A percentile compares a stretch with the other conserved stretches of the same genome.
These are phyloP conservation scores for Backusella tarrabulga DNA, from an alignment of 192 early-diverging fungal genomes.

Conservation along the genomic window DNA sequence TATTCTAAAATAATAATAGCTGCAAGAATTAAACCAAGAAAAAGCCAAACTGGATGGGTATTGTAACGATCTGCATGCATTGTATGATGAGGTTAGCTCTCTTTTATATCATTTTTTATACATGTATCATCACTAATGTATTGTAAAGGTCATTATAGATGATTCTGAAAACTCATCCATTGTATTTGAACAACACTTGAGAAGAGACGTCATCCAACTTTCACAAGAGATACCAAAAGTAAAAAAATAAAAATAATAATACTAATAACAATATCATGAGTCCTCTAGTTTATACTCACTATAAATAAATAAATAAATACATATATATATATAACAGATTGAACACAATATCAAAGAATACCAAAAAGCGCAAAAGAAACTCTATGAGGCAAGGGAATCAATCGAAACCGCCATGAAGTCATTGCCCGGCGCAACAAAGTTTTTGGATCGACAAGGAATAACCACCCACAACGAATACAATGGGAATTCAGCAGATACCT, in stretches of 20 bases:
- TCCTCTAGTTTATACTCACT: not conserved
- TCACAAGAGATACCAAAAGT: constrained; percentile 27
- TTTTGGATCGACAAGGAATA: constrained; percentile 30
- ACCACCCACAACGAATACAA: not conserved
- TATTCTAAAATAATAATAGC: constrained; percentile 13
- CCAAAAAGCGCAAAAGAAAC: constrained; percentile 22
- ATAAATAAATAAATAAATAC: not conserved
- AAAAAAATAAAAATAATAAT: not conserved
- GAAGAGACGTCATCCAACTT: constrained; percentile 21
- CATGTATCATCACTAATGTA: not conserved
- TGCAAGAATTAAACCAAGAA: constrained; percentile 20
- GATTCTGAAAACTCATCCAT: constrained; percentile 1
- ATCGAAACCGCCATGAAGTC: constrained; percentile 35
- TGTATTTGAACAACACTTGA: constrained; percentile 21
- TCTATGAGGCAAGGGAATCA: constrained; percentile 28
- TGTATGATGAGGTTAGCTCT: constrained; percentile 25
- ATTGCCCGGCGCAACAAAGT: constrained; percentile 26
- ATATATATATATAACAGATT: not conserved
- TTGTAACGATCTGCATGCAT: constrained; percentile 15
- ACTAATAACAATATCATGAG: not conserved
- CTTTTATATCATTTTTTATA: not conserved
- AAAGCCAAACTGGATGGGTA: constrained; percentile 19
- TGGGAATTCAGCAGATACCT: not conserved
- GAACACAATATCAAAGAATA: not conserved
- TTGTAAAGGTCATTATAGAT: not conserved